Base-by-base conservation (phyloP, 257 asterid species). In the Gardenia jasminoides region DNA sequence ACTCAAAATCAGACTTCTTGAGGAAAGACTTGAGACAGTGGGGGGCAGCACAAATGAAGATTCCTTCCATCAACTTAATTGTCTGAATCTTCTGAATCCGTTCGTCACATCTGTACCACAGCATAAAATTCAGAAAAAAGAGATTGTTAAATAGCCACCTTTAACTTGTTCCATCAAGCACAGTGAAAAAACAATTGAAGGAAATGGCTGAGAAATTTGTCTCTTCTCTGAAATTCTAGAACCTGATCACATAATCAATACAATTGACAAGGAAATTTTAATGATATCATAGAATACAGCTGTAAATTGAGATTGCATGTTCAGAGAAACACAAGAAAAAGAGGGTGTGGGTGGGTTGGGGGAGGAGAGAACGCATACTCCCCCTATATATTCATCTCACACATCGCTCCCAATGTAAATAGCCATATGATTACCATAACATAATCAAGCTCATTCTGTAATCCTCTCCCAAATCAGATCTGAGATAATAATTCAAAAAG, bases 41-140 rank as follows among this genome's bases (percentile, higher is more conserved):
- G 39, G 99, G 98, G 59, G 99, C 98, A 39, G 97, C 99, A 74
- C 99, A 93, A 50, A 96, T 52, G 72, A 85, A 85, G 79, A 96
- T 88, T 71, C 97, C 97, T 86, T 93, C 99, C 93, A 91, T 88
- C 95, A 90, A 85, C 89, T 96, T 92, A 72, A 96, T 96, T 41
- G 99, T 93, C 83, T 96, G 98, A 79, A 96, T 96, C 96, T 91
- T 96, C 68, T 93, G 97, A 87, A 92, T 83, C 77, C 99, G 98
- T 47, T 88, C 97, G 52, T 92, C 92, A 75, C 99, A 96, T 80
- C 99, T 93, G 91, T 30, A 62, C 46, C 80, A 19, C 75, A 79
- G 76, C 77, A 62, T 15, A 72, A 72, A 26, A 78, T 36, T 48
- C 19, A 70, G 78, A 19, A 36, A 36, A 62, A 71, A 75, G 46